phyloP scores from a whole-genome alignment of 2,329 filamentous ascomycete species.

The Alternaria gaisen region DNA sequence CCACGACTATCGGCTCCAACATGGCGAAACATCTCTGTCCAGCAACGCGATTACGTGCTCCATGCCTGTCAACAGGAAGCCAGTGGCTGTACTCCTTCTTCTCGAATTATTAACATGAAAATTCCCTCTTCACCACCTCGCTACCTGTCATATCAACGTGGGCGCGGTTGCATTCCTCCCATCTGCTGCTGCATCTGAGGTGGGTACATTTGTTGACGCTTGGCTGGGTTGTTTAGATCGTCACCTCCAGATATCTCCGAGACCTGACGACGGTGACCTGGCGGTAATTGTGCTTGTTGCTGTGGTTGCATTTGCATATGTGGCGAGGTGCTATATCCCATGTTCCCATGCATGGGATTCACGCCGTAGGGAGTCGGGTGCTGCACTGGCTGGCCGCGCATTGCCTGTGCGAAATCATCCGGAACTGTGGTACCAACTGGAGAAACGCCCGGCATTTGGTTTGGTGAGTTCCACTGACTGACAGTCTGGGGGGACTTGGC shows the following conservation, averaged over 20 bases:
- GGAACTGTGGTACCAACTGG: constrained; percentile 60
- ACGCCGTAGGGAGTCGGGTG: constrained; percentile 52
- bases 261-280: constrained; percentile 64
- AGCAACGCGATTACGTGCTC: constrained; percentile 1
- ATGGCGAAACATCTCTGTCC: not conserved
- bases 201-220: constrained; percentile 67
- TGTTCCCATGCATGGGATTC: constrained; percentile 43
- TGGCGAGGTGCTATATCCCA: constrained; percentile 52
- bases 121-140: not conserved
- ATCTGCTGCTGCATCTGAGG: constrained; percentile 56
- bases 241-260: constrained; percentile 67
- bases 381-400: constrained; percentile 48
- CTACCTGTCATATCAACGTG: constrained; percentile 41
- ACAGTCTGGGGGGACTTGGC: constrained; percentile 67
- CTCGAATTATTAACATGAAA: not conserved
- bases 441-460: constrained; percentile 65
- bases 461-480: constrained; percentile 71
- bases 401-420: constrained; percentile 58
- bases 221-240: constrained; percentile 61
- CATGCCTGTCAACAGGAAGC: constrained; percentile 6
- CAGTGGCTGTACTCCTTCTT: not conserved
- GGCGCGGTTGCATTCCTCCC: constrained; percentile 61
- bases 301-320: constrained; percentile 51
- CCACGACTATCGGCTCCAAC: constrained; percentile 8
- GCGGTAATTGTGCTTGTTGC: constrained; percentile 31